Evolutionary conservation across 108 stramenopile genomes (phyloP).

Genomic region (Hondaea fermentalgiana): DNA sequence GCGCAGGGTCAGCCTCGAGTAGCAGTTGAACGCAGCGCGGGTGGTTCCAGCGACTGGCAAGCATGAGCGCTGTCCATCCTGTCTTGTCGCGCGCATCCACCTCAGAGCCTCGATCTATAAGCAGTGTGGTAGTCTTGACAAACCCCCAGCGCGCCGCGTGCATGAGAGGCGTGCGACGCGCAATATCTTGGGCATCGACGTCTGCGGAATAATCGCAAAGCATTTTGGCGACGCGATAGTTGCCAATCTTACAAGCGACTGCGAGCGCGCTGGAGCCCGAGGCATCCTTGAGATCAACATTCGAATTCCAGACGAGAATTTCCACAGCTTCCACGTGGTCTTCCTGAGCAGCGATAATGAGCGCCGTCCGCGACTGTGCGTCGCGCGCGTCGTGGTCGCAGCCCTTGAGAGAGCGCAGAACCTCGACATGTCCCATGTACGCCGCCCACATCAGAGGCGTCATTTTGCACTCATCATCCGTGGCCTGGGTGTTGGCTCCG

Average conservation of each 20-base stretch:
- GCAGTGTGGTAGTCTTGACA: not conserved
- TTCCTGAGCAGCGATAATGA: not conserved
- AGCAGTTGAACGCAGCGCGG: not conserved
- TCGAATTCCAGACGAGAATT: not conserved
- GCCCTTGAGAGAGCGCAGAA: not conserved
- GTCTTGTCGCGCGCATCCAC: not conserved
- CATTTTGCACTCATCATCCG: not conserved
- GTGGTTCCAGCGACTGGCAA: not conserved
- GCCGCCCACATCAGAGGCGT: not conserved
- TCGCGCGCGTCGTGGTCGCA: not conserved
- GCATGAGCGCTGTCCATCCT: not conserved
- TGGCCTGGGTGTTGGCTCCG: not conserved
- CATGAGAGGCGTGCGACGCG: not conserved
- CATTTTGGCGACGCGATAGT: not conserved
- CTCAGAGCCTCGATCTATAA: not conserved
- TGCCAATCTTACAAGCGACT: not conserved
- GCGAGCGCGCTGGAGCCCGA: not conserved
- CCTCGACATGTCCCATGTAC: not conserved
- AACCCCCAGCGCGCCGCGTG: conserved; percentile 8
- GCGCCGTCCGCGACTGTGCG: not conserved
- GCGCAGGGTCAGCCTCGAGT: not conserved
- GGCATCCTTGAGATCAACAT: not conserved
- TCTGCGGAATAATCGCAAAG: conserved; percentile 2
- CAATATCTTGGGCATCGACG: not conserved
- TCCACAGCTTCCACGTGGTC: not conserved